These are phyloP conservation scores for Carex scoparia DNA, from an alignment of 176 grass and related monocot genomes.

Conservation along the genomic window DNA sequence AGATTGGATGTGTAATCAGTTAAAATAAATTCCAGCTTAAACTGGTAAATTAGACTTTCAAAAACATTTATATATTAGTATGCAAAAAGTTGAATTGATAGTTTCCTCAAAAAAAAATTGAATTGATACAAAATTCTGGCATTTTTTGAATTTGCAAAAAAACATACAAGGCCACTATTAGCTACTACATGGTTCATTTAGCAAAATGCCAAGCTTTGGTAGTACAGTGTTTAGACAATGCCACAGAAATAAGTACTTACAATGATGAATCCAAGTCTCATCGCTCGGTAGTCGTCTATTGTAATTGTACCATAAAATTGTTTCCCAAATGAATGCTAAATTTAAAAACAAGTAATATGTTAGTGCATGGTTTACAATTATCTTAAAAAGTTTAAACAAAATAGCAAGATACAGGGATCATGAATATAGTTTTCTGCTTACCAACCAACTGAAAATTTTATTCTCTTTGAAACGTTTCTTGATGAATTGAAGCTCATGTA, in stretches of 20 bases:
- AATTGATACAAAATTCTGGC: background rate
- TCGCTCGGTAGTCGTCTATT: constrained; percentile 54
- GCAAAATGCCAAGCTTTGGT: background rate
- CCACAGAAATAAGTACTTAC: constrained; percentile 16
- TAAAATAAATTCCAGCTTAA: background rate
- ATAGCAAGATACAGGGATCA: background rate
- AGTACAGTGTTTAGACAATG: background rate
- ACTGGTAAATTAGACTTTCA: background rate
- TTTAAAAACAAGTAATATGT: background rate
- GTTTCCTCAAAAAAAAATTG: background rate
- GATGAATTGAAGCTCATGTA: constrained; percentile 34
- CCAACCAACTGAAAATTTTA: constrained; percentile 1
- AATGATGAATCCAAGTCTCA: constrained; percentile 82
- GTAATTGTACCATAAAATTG: constrained; percentile 76
- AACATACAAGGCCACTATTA: background rate
- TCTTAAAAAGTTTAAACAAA: background rate
- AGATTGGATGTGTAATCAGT: background rate
- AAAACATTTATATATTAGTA: background rate
- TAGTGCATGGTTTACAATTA: background rate
- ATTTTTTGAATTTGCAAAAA: background rate
- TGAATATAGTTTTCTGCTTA: background rate
- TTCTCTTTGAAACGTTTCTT: constrained; percentile 36
- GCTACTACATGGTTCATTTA: background rate
- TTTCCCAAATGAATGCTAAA: constrained; percentile 69
- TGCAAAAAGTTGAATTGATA: background rate